These are phyloP conservation scores for Fusarium sp. DNA, from an alignment of 2,329 filamentous ascomycete genomes.

Conservation along the genomic window DNA sequence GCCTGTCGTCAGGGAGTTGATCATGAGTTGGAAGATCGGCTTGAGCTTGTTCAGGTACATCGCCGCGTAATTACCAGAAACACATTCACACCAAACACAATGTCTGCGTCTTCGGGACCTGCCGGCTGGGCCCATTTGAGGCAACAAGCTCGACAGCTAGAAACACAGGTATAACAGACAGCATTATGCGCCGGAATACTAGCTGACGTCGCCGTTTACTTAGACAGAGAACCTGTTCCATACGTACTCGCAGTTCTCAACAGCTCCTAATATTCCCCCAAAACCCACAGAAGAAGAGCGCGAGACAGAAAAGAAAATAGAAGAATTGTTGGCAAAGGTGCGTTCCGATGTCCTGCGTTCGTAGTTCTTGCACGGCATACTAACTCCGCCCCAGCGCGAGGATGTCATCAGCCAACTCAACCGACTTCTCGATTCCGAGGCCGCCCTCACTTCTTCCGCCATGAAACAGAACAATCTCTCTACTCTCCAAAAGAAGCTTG, in stretches of 20 bases:
- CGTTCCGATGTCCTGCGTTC: background rate
- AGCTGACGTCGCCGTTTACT: constrained; percentile 39
- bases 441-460: constrained; percentile 85
- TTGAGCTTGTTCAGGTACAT: constrained; percentile 29
- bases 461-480: constrained; percentile 97
- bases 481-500: constrained; percentile 89
- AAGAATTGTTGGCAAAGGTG: constrained; percentile 87
- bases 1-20: constrained; percentile 44
- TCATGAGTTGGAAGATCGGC: constrained; percentile 28
- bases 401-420: constrained; percentile 82
- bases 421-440: constrained; percentile 93
- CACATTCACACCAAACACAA: constrained; percentile 47
- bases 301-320: constrained; percentile 81
- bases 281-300: constrained; percentile 89
- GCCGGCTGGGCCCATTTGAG: constrained; percentile 92
- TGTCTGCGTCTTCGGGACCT: constrained; percentile 65
- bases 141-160: constrained; percentile 88
- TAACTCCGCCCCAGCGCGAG: constrained; percentile 73
- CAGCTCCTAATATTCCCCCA: constrained; percentile 79
- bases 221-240: constrained; percentile 88
- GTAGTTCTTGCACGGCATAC: constrained; percentile 13
- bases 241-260: constrained; percentile 90
- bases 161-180: constrained; percentile 78
- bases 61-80: constrained; percentile 24
- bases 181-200: constrained; percentile 32